Evolutionary conservation across 2,329 filamentous ascomycete species (phyloP), one percentile per base, ranked within the genome.

Genomic region (Cercospora sp.): DNA sequence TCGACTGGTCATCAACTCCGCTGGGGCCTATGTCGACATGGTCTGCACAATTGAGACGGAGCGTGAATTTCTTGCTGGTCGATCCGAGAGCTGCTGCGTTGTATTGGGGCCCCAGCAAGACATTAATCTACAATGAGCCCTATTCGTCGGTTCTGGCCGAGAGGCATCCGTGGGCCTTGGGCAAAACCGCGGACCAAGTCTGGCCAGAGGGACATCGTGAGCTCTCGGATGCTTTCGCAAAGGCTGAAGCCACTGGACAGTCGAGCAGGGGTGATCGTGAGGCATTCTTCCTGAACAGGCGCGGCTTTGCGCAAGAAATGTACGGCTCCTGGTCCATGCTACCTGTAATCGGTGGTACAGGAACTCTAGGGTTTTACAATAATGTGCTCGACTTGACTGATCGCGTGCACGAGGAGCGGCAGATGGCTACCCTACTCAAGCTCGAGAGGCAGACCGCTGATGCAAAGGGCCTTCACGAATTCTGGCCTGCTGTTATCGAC

Each of bases 81-180:
- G 72, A 74, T 45, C 67, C 64, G 9, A 55, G 68, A n/a, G 66
- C 71, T 16, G 64, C 70, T 30, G 65, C 51, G 8, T 9, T 74
- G 12, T 71, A 65, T 31, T 73, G 70, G 76, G 78, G 79, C 5
- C 64, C 74, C 3, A 70, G 77, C 0, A 71, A 74, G 5, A 75
- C 69, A 20, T 76, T 78, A 72, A 65, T 80, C 23, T 80, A 80
- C 71, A 81, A 81, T 51, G 77, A 79, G 45, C 66, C 73, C 0
- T 80, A 80, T 36, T 69, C 76, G 18, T 66, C 74, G 33, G 66
- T 81, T 3, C 68, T 79, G 5, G 76, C 75, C 5, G 53, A 70
- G 1, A 71, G 78, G 20, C 79, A 80, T 48, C 72, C 72, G 7
- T 62, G 48, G 20, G 69, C 67, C 3, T 26, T 73, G 48, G 71